Base-by-base conservation (phyloP, 345 rosid genomes). In the Sapria himalayana region DNA sequence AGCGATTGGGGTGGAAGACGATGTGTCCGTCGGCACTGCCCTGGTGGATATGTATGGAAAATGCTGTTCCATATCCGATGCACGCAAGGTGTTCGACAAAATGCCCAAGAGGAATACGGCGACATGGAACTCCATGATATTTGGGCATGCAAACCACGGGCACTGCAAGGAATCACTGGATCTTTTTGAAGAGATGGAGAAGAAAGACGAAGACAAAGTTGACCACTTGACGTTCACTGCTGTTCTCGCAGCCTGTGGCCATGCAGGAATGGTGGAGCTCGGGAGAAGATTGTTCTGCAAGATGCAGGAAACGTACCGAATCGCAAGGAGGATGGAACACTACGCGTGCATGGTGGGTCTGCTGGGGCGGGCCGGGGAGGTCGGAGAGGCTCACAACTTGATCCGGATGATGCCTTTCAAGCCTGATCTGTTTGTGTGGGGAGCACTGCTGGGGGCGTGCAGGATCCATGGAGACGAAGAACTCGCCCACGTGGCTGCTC, bases 61-160 rank as follows among this genome's bases (percentile, higher is more conserved):
- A 59, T 74, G 78, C 17, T 85, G 93, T 20, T 60, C 51, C 43
- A 64, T 76, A 49, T 55, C 70, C 14, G 65, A 72, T 55, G 94
- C 85, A 7, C 60, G 52, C 68, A 49, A 54, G 24, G 33, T 78
- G 60, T 86, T 86, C 37, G 19, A 3, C 34, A 67, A 57, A 33
- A 70, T 65, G 62, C 22, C 56, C 14, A 71, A 64, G 48, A 73
- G 60, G 58, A 76, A 60, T 45, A 59, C 71, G 0, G 80, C 67
- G 31, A 73, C 89, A 34, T 86, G 81, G 80, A 86, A 86, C 57
- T 76, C 82, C 4, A 78, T 81, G 85, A 81, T 81, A 27, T 86
- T 86, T 31, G 82, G 73, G 39, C 72, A 65, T 14, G 93, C 89
- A 15, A 81, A 76, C 52, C 81, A 86, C 16, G 92, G 97, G 1